Evolutionary conservation across 345 rosid genomes (phyloP).

Genomic region (Eucalyptus viminalis): DNA sequence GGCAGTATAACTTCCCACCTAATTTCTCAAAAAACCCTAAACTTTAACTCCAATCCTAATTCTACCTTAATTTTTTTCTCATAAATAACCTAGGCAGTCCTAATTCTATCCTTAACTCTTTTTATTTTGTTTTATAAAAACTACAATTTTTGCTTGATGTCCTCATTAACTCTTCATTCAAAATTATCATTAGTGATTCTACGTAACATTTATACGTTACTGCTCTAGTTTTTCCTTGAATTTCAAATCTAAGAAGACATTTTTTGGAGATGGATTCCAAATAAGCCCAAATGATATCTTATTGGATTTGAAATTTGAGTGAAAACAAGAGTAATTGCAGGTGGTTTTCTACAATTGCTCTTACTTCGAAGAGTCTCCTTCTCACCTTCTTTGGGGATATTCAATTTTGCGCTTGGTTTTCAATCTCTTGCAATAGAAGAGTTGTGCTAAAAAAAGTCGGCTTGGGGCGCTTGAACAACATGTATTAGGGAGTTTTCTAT

Average conservation of each 20-base stretch:
- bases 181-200: no score
- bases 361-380: neutral
- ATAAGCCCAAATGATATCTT: neutral
- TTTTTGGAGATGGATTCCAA: neutral
- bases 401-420: neutral
- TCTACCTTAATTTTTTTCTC: neutral
- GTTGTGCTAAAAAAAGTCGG: fast-evolving
- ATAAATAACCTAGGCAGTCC: fast-evolving
- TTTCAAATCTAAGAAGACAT: neutral
- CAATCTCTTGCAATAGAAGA: neutral
- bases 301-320: neutral
- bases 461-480: neutral
- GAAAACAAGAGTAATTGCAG: fast-evolving
- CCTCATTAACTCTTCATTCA: fast-evolving
- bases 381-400: neutral
- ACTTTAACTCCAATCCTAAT: neutral
- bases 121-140: neutral
- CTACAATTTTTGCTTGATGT: neutral
- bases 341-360: neutral
- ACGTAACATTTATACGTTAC: fast-evolving
- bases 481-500: neutral
- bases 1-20: no score
- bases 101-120: neutral
- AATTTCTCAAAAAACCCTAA: neutral
- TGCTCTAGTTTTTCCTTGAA: neutral